phyloP scores from a whole-genome alignment of 805 yeast species.

The Barnettozyma wickerhamii region DNA sequence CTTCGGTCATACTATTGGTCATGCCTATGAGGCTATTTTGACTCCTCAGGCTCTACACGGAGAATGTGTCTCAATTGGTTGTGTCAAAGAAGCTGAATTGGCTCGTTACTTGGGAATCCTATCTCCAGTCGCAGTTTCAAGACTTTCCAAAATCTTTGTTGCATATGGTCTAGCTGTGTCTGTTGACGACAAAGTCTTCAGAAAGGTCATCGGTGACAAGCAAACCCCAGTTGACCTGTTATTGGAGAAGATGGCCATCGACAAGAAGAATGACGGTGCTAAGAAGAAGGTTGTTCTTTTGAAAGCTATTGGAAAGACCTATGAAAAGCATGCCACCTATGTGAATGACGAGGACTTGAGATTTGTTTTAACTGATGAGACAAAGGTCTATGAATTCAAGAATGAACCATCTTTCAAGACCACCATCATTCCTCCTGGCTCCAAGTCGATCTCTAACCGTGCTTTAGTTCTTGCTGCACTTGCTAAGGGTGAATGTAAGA shows the following conservation, averaged over 20 bases:
- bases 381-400: slow-evolving; percentile 57
- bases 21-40: slow-evolving; percentile 95
- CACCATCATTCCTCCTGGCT: slow-evolving; percentile 85
- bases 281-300: slow-evolving; percentile 83
- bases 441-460: slow-evolving; percentile 94
- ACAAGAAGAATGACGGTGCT: slow-evolving; percentile 93
- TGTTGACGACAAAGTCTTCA: slow-evolving; percentile 65
- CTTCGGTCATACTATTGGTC: slow-evolving; percentile 97
- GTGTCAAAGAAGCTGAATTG: slow-evolving; percentile 91
- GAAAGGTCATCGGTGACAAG: slow-evolving; percentile 63
- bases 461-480: slow-evolving; percentile 91
- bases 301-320: slow-evolving; percentile 82
- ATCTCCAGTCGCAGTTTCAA: slow-evolving; percentile 90
- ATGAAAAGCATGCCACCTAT: slow-evolving; percentile 81
- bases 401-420: slow-evolving; percentile 25
- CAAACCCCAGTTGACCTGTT: slow-evolving; percentile 73
- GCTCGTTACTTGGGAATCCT: slow-evolving; percentile 87
- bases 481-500: slow-evolving; percentile 77
- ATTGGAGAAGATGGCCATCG: slow-evolving; percentile 85
- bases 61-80: slow-evolving; percentile 98
- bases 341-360: slow-evolving; percentile 79
- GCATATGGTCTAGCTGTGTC: slow-evolving; percentile 86
- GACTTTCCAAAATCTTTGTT: slow-evolving; percentile 74
- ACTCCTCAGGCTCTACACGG: slow-evolving; percentile 97
- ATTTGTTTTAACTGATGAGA: slow-evolving; percentile 79